phyloP scores from a whole-genome alignment of 2,329 filamentous ascomycete genomes.

The Monosporascus sp. region DNA sequence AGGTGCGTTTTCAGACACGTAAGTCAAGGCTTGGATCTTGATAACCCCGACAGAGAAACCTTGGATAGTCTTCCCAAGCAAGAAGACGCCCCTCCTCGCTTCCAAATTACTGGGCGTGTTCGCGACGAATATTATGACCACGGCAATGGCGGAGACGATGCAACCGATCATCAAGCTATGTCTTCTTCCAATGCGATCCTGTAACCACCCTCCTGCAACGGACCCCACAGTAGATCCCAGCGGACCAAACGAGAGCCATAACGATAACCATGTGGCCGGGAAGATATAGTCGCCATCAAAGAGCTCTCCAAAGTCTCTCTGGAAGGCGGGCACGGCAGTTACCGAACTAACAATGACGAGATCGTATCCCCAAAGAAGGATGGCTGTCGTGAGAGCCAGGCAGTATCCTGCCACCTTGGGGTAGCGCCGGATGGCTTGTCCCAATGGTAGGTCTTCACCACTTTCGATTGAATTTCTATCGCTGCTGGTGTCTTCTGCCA shows the following conservation, averaged over 20 bases:
- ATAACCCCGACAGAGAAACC: constrained; percentile 39
- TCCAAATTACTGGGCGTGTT: constrained; percentile 23
- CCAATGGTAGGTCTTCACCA: constrained; percentile 1
- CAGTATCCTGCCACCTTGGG: constrained; percentile 5
- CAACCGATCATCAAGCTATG: constrained; percentile 29
- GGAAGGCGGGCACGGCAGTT: constrained; percentile 2
- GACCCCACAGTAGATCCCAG: constrained; percentile 34
- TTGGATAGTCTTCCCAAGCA: constrained; percentile 40
- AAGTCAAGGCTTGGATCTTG: constrained; percentile 38
- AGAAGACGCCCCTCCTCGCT: constrained; percentile 25
- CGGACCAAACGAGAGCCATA: constrained; percentile 36
- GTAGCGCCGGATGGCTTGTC: neutral
- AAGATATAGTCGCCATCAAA: constrained; percentile 28
- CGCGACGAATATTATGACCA: constrained; percentile 29
- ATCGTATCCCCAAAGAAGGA: constrained; percentile 7
- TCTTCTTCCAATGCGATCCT: constrained; percentile 34
- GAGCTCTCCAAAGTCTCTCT: constrained; percentile 27
- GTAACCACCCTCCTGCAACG: constrained; percentile 30
- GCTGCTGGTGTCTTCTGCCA: neutral
- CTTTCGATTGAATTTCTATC: neutral
- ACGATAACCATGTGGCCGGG: constrained; percentile 37
- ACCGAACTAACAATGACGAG: constrained; percentile 6
- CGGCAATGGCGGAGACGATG: constrained; percentile 29
- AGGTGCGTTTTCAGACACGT: constrained; percentile 45
- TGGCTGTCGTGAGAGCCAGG: constrained; percentile 3